Percentiles rank a stretch among this genome's conserved stretches.
Evolutionary conservation across 306 rosid species (phyloP).

Genomic region (Cotoneaster glaucophyllus): DNA sequence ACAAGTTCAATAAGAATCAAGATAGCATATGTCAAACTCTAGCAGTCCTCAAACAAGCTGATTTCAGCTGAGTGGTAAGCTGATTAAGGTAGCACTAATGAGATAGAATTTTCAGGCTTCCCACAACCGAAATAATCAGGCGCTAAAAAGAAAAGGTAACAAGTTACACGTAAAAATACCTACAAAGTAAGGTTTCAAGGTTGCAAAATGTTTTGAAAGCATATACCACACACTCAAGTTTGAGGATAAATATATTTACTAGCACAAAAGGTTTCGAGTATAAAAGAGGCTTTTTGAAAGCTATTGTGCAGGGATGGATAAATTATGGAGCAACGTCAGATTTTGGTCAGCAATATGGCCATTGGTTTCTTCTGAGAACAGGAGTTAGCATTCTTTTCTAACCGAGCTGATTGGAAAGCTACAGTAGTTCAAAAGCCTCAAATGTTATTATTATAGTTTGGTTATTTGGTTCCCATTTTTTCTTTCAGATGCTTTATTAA

Average conservation of each 20-base stretch:
- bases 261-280: background rate
- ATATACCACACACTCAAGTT: background rate
- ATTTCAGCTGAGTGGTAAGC: no score
- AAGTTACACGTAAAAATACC: background rate
- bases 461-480: background rate
- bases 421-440: background rate
- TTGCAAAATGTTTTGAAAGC: background rate
- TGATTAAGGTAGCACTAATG: background rate
- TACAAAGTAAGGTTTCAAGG: background rate
- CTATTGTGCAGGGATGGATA: background rate
- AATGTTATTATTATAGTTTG: background rate
- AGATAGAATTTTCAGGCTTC: background rate
- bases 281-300: background rate
- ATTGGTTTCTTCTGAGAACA: background rate
- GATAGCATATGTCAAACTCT: background rate
- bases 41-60: background rate
- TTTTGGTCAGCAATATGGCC: background rate
- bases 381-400: no score
- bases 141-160: background rate
- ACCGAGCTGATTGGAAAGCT: background rate
- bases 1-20: background rate
- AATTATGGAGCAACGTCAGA: background rate
- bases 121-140: background rate
- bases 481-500: background rate
- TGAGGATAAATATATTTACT: no score